Evolutionary conservation across 192 early-diverging fungal genomes (phyloP).

Genomic region (Dimargaris verticillata): DNA sequence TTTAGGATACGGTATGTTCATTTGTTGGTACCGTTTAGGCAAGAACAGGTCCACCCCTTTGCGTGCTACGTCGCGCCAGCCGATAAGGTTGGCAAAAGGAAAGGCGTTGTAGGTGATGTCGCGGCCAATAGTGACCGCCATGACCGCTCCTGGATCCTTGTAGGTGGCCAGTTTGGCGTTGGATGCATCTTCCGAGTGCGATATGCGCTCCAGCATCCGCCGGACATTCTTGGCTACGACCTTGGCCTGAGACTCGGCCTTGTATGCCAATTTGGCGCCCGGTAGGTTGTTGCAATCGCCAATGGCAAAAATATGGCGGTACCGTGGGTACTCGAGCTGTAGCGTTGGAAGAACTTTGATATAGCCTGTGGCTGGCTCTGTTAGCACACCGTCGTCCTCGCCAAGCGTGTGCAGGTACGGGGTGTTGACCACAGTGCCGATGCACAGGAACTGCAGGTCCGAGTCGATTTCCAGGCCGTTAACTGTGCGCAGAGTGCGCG

Average conservation of each 20-base stretch:
- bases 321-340: conserved; percentile 45
- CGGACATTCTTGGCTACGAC: background rate
- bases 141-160: background rate
- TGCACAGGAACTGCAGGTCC: conserved; percentile 47
- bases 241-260: conserved; percentile 22
- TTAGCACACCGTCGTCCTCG: conserved; percentile 22
- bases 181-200: background rate
- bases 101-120: background rate
- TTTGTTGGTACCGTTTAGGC: background rate
- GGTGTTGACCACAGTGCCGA: conserved; percentile 56
- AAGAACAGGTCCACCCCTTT: background rate
- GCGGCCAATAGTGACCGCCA: background rate
- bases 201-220: background rate
- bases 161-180: background rate
- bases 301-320: conserved; percentile 55
- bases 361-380: conserved; percentile 35
- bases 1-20: background rate
- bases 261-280: conserved; percentile 29
- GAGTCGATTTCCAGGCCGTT: conserved; percentile 26
- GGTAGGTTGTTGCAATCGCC: conserved; percentile 42
- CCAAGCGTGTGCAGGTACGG: conserved; percentile 35
- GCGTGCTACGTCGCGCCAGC: background rate
- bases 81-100: background rate
- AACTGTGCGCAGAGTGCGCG: conserved; percentile 27
- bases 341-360: conserved; percentile 53